Evolutionary conservation across 495 filamentous ascomycete genomes (phyloP), one percentile per base, ranked within the genome.

Genomic region (Margaritispora aquatica): DNA sequence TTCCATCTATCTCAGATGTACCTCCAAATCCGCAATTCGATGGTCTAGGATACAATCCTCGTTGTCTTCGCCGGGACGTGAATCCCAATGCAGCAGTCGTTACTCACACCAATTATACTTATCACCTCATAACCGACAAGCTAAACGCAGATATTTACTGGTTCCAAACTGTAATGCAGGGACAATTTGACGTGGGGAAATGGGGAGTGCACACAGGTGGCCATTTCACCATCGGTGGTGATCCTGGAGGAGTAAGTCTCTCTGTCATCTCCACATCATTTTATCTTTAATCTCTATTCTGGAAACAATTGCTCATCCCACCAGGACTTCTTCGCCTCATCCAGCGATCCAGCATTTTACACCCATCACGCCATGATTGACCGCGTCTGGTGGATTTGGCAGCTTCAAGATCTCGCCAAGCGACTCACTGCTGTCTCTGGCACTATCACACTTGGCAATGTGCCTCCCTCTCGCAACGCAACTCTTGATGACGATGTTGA

Each of bases 31-130:
- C 57, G 2, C 34, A 21, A 22, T 31, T 26, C 17, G 24, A 48
- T 22, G 49, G 64, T n/a, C 57, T 65, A 0, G 62, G 58, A 17
- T 70, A 73, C 64, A 88, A 87, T 70, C 85, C 82, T 1, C 84
- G 85, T 38, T 91, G 88, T 55, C 69, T 91, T 51, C 78, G 71
- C 26, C 82, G 88, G 11, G 87, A 89, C 63, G 71, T 92, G 57
- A 80, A 79, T 55, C 68, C 75, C 9, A 71, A 66, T 15, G 26
- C 31, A 24, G 20, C 58, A 13, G 26, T 19, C n/a, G 51, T 48
- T 2, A 49, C 58, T 7, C 23, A 24, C 9, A 24, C 41, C 20
- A 49, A 60, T 49, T 53, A 52, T n/a, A 55, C 26, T 2, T 63
- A 55, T n/a, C 11, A 34, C 13, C 48, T 55, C 15, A 60, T 60